These are phyloP conservation scores for Candida sanyiensis DNA, from an alignment of 805 yeast genomes.

Conservation along the genomic window DNA sequence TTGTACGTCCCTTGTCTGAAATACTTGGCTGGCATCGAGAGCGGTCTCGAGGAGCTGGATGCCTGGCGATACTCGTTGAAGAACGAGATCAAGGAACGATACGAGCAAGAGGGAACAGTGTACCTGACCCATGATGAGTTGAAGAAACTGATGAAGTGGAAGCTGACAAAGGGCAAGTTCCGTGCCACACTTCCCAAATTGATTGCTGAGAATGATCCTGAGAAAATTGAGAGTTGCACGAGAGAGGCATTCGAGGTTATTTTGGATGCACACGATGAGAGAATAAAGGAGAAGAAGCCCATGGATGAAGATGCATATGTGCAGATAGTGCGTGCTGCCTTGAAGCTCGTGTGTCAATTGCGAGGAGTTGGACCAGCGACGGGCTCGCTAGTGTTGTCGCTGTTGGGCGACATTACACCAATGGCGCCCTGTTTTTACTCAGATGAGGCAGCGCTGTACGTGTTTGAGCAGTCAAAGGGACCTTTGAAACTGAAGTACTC, in stretches of 20 bases:
- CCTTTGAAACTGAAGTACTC: slow-evolving; percentile 20
- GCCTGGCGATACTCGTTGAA: slow-evolving; percentile 15
- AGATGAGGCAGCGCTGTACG: slow-evolving; percentile 21
- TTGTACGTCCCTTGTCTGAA: slow-evolving; percentile 11
- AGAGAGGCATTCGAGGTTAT: slow-evolving; percentile 13
- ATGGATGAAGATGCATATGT: no score
- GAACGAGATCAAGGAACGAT: no score
- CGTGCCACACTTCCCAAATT: slow-evolving; percentile 22
- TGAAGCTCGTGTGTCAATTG: slow-evolving; percentile 11
- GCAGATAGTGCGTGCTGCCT: slow-evolving; percentile 9
- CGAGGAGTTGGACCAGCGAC: slow-evolving; percentile 28
- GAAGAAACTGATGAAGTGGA: slow-evolving; percentile 24
- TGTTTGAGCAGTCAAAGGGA: slow-evolving; percentile 8
- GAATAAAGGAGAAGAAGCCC: slow-evolving; percentile 4
- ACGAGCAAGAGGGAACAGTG: not conserved
- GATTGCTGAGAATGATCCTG: slow-evolving; percentile 18
- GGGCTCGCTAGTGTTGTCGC: slow-evolving; percentile 21
- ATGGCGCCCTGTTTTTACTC: slow-evolving; percentile 26
- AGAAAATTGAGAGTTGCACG: slow-evolving; percentile 10
- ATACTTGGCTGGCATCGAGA: slow-evolving; percentile 6
- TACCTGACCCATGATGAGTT: slow-evolving; percentile 18
- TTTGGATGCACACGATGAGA: not conserved
- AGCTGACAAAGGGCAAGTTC: slow-evolving; percentile 25
- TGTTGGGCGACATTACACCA: slow-evolving; percentile 10
- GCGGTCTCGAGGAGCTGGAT: slow-evolving; percentile 15